Base-by-base conservation (phyloP, 805 yeast species). In the Metschnikowia drakensbergensis region DNA sequence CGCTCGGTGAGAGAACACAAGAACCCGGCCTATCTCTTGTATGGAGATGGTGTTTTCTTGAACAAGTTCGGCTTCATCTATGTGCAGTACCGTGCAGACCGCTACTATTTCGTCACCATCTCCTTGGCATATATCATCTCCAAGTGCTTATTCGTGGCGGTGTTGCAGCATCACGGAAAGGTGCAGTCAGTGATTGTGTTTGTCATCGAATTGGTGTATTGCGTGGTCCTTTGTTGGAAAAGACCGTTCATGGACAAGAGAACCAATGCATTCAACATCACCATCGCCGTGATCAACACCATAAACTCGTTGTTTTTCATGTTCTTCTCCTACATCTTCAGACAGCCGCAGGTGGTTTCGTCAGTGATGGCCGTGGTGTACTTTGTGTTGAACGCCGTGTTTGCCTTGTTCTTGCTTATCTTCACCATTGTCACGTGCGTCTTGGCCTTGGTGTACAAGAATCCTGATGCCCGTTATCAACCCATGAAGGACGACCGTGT, bases 401-500 rank as follows among this genome's bases (percentile, higher is more conserved):
- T 89, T 67, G 92, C 97, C 3, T 75, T 88, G 55, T 78, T 88
- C 59, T 76, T 92, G 60, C 71, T 94, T 63, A 72, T 94, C 42
- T 84, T 91, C 76, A 90, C 96, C 40, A 83, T 94, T 58, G 81
- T 90, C 34, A 87, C 96, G 1, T 91, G 98, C 71, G 73, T 83
- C 5, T 72, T 89, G 67, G 96, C 97, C 0, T 67, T 94, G 59
- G 57, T 91, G 30, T 84, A 86, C 66, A 89, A 86, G 75, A 90
- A 94, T 66, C 98, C 99, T 46, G 99, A 94, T 68, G 82, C 92
- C 7, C 80, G 96, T 58, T 94, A 94, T 72, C 92, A 89, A 71
- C 98, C 97, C 53, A 86, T 92, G 86, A 86, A 86, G 59, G 99
- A 94, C 67, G 99, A 94, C 64, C 82, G 99, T 64, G 94, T 87